Evolutionary conservation across 805 yeast genomes (phyloP).

Genomic region (Sungouiozyma intestinalis): DNA sequence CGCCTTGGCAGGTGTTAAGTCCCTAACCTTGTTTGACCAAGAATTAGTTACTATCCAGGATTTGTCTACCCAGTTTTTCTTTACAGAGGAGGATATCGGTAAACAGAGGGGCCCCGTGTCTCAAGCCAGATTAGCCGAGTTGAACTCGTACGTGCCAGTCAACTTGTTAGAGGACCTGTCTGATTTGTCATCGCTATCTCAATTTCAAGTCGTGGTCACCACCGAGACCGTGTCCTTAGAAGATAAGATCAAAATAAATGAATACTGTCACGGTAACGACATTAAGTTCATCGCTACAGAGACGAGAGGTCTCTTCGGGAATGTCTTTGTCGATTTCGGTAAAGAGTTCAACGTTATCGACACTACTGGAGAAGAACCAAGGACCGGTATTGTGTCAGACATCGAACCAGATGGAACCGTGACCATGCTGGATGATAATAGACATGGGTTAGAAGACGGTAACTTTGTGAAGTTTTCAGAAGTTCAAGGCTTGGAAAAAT

Average conservation of each 20-base stretch:
- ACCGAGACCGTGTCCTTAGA: constrained; percentile 60
- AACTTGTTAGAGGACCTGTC: constrained; percentile 47
- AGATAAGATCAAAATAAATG: constrained; percentile 65
- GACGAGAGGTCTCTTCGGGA: constrained; percentile 80
- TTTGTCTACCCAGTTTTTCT: constrained; percentile 82
- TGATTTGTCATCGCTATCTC: constrained; percentile 37
- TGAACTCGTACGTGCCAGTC: constrained; percentile 86
- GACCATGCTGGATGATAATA: constrained; percentile 81
- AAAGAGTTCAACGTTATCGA: constrained; percentile 69
- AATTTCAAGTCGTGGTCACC: constrained; percentile 74
- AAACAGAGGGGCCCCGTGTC: constrained; percentile 64
- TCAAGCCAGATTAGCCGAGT: constrained; percentile 59
- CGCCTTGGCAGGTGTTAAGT: constrained; percentile 94
- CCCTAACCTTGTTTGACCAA: constrained; percentile 79
- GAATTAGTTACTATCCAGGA: constrained; percentile 54
- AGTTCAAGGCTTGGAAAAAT: constrained; percentile 64
- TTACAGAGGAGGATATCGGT: constrained; percentile 64
- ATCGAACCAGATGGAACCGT: constrained; percentile 83
- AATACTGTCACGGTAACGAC: constrained; percentile 58
- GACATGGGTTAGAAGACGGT: constrained; percentile 93
- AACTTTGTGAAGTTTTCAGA: constrained; percentile 79
- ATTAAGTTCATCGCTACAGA: constrained; percentile 78
- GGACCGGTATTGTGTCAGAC: constrained; percentile 77
- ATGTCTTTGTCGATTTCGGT: constrained; percentile 86
- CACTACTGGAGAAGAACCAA: constrained; percentile 87